Base-by-base conservation (phyloP, 2,329 filamentous ascomycete genomes). In the Aspergillus flavus region DNA sequence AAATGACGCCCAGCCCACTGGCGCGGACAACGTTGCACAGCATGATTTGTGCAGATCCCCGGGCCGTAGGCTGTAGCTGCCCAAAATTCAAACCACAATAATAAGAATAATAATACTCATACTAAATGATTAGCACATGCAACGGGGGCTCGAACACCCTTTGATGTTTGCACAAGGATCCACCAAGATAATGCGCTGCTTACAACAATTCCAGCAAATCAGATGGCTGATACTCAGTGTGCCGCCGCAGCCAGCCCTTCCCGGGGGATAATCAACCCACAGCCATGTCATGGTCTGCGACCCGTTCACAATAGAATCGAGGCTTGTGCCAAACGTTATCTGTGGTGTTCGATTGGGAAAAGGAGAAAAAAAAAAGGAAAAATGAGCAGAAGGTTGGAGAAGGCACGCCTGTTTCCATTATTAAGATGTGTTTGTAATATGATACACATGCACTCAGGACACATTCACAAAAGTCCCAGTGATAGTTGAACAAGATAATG, bases 21-120 rank as follows among this genome's bases (percentile, higher is more conserved):
- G 60, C 57, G 63, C 62, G 52, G 61, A 46, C 63, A 63, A 69
- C 61, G 65, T 70, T 65, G 65, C 69, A 70, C 69, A 26, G 60
- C 66, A 63, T 65, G 66, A 64, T 68, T 66, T 67, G 66, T 65
- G 64, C 66, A 66, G 64, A 63, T 61, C 65, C 54, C 55, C 52
- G 32, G 52, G 32, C 52, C 52, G 52, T 55, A 55, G 52, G 21
- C 52, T 55, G 64, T 71, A 65, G 69, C 65, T 71, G 69, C 69
- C 69, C 69, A 70, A 71, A 66, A 59, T 21, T 11, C 30, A 50
- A 50, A 50, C 7, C 26, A 10, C 16, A 30, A 50, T 19, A 50
- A 45, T 21, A 45, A 45, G n/a, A 21, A 23, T 14, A 48, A 26
- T 21, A 26, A 48, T 14, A 28, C 16, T 41, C 39, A 41, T n/a